These are phyloP conservation scores for Myriosclerotinia curreyana DNA, from an alignment of 2,329 filamentous ascomycete genomes.

Conservation along the genomic window DNA sequence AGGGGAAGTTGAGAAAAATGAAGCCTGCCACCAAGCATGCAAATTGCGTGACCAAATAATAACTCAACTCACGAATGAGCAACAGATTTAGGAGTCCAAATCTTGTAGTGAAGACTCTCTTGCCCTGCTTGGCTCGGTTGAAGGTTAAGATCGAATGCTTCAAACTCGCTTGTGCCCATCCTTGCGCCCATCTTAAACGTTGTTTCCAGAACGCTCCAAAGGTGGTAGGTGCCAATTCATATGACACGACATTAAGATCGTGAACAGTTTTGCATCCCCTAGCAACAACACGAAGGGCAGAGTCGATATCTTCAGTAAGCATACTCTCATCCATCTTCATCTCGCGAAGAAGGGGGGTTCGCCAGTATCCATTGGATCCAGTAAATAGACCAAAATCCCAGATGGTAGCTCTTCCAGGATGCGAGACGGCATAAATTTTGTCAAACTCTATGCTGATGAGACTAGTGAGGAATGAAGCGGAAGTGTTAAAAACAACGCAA, in stretches of 20 bases:
- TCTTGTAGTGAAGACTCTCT: slow-evolving; percentile 41
- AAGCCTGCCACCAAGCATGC: slow-evolving; percentile 47
- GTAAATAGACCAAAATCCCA: slow-evolving; percentile 48
- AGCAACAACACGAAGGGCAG: slow-evolving; percentile 43
- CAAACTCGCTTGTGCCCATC: slow-evolving; percentile 48
- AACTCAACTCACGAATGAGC: slow-evolving; percentile 46
- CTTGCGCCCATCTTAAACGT: slow-evolving; percentile 49
- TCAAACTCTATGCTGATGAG: slow-evolving; percentile 52
- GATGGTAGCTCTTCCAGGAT: slow-evolving; percentile 47
- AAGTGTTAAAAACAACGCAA: slow-evolving; percentile 49
- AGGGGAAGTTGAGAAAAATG: slow-evolving; percentile 46
- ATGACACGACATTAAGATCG: slow-evolving; percentile 50
- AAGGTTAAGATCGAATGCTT: slow-evolving; percentile 45
- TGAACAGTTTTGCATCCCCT: slow-evolving; percentile 45
- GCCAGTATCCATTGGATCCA: slow-evolving; percentile 49
- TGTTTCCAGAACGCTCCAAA: slow-evolving; percentile 49
- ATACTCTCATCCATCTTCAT: slow-evolving; percentile 49
- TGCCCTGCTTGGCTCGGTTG: slow-evolving; percentile 41
- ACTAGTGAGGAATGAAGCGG: slow-evolving; percentile 44
- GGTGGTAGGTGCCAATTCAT: slow-evolving; percentile 48
- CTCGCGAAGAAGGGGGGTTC: slow-evolving; percentile 44
- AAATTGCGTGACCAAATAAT: slow-evolving; percentile 50
- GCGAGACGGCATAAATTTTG: slow-evolving; percentile 51
- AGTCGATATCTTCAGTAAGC: slow-evolving; percentile 51
- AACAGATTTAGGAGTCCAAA: slow-evolving; percentile 47